Evolutionary conservation across 163 green algal genomes (phyloP).

Genomic region (Scenedesmus sp.): DNA sequence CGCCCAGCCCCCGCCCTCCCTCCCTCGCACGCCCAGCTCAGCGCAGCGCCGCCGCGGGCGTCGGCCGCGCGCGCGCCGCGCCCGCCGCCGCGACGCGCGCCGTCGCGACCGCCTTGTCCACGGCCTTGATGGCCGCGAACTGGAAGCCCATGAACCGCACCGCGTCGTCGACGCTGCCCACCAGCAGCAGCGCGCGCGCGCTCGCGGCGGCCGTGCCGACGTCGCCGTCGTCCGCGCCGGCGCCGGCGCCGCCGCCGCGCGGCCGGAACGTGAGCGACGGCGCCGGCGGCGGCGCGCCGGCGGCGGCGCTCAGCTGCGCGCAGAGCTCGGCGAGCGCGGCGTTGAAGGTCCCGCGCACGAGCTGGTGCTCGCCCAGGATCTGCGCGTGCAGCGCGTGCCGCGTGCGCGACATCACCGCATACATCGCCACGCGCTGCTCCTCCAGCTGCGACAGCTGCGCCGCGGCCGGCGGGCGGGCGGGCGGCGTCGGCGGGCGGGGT

Average conservation of each 20-base stretch:
- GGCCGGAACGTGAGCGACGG: too few relatives aligned
- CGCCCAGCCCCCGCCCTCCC: too few relatives aligned
- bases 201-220: not conserved
- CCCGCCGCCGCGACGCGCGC: too few relatives aligned
- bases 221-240: not conserved
- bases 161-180: conserved; percentile 8
- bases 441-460: conserved; percentile 9
- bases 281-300: not conserved
- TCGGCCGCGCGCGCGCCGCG: too few relatives aligned
- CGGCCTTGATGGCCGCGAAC: too few relatives aligned
- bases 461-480: not conserved
- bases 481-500: too few relatives aligned
- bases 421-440: conserved; percentile 9
- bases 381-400: not conserved
- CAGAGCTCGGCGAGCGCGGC: too few relatives aligned
- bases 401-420: not conserved
- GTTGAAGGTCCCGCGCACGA: not conserved
- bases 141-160: not conserved
- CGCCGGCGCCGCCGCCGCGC: not conserved
- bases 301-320: not conserved
- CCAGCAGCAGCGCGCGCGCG: not conserved
- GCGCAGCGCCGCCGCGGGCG: too few relatives aligned
- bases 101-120: too few relatives aligned
- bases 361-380: not conserved
- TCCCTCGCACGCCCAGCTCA: too few relatives aligned